Conservation (phyloP, 2,329 filamentous ascomycete genomes). For the Macrophomina phaseolina region DNA sequence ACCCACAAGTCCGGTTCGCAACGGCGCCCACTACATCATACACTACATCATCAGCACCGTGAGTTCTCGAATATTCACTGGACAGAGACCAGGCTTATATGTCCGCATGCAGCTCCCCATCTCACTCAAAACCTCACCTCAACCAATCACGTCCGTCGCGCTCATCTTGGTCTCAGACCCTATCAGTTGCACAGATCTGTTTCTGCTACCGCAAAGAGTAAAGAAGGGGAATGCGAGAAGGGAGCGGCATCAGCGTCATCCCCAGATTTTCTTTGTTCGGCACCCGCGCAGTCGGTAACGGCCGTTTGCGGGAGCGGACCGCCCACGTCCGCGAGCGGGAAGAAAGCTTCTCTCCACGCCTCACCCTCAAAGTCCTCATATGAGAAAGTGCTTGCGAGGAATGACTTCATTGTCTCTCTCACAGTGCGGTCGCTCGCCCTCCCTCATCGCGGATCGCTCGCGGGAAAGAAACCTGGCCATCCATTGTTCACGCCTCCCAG, state of each 20-base stretch:
- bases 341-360: background rate
- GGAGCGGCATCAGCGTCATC: background rate
- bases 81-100: background rate
- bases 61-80: background rate
- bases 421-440: background rate
- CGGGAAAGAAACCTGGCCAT: background rate
- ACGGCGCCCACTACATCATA: slow-evolving; percentile 9
- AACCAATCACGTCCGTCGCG: background rate
- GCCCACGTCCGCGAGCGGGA: background rate
- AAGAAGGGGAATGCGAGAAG: background rate
- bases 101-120: background rate
- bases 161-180: background rate
- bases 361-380: background rate
- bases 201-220: background rate
- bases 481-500: slow-evolving; percentile 5
- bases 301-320: slow-evolving; percentile 15
- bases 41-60: background rate
- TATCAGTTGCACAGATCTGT: background rate
- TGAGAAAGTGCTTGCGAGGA: slow-evolving; percentile 3
- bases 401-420: slow-evolving; percentile 5
- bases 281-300: background rate
- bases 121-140: no score
- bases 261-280: slow-evolving; percentile 15
- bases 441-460: background rate
- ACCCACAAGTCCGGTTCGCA: background rate